Base-by-base conservation (phyloP, 768 basidiomycete genomes). In the Leccinum disarticulatum region DNA sequence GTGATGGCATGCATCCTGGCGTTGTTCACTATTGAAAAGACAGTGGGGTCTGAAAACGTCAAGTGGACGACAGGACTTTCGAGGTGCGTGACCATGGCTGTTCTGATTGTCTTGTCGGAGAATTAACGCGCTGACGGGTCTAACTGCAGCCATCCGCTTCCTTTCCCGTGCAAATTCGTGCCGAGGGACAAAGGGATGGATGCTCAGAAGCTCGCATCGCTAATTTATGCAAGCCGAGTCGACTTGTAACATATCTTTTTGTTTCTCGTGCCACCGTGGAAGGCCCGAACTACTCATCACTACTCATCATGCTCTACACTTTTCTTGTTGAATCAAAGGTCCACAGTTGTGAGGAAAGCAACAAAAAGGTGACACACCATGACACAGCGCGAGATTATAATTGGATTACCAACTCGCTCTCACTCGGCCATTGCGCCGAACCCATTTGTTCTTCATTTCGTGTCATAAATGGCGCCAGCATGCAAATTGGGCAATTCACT, bases 161-260 rank as follows among this genome's bases (percentile, higher is more conserved):
- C 47, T 19, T 48, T 48, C 22, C 47, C 48, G 3, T 49, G 48
- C 17, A 28, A 14, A 14, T 25, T 49, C 25, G 17, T 49, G 60
- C 43, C 43, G n/a, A 43, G 43, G 43, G 43, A 43, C 10, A n/a
- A 41, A 41, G 38, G 38, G 38, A 41, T 63, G 67, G 57, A 68
- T 47, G 3, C 48, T 22, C 55, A 49, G 27, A 68, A 54, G 31
- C 48, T 68, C 1, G 57, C 55, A 0, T 66, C 64, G 1, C 22
- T 67, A 49, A 56, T 65, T 7, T 49, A 52, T 36, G 58, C 60
- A 2, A 63, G 63, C 6, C 54, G 53, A 3, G 8, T 35, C 13
- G 58, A 60, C 8, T 48, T 57, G 49, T 64, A 56, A 61, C 19
- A 14, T 22, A 2, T 3, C 17, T 25, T n/a, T 15, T 41, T n/a